phyloP scores from a whole-genome alignment of 345 rosid species.

The Psidium guajava region DNA sequence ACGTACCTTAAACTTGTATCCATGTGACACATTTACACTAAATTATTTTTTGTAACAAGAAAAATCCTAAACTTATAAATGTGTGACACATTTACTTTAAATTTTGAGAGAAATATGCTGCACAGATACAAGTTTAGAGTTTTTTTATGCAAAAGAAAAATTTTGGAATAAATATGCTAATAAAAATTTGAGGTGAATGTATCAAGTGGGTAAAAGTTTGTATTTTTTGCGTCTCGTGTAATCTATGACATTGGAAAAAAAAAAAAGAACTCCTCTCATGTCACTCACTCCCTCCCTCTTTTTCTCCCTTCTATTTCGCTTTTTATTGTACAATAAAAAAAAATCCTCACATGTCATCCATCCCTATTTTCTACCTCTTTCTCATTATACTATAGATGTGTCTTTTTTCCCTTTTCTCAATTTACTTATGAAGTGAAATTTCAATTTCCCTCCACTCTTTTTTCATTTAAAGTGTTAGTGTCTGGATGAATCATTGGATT shows the following conservation, averaged over 20 bases:
- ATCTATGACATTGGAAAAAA: neutral
- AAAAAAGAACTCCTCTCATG: neutral
- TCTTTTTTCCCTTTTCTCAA: neutral
- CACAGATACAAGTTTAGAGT: too few relatives aligned
- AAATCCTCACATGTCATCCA: neutral
- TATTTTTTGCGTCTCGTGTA: too few relatives aligned
- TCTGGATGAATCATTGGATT: neutral
- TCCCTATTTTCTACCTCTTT: neutral
- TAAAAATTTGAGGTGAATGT: too few relatives aligned
- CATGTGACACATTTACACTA: too few relatives aligned
- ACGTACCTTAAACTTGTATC: too few relatives aligned
- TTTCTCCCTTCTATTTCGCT: neutral
- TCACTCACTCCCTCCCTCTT: neutral
- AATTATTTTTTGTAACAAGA: too few relatives aligned
- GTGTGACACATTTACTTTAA: too few relatives aligned
- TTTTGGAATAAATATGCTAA: too few relatives aligned
- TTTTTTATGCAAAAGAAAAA: too few relatives aligned
- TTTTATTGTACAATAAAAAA: neutral
- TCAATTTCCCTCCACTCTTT: neutral
- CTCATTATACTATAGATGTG: neutral
- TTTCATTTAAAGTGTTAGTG: neutral
- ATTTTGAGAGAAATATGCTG: too few relatives aligned
- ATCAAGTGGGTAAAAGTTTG: too few relatives aligned
- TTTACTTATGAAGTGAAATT: neutral
- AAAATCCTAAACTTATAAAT: too few relatives aligned